Conservation (phyloP, 1,284 basidiomycete genomes). For the Veloporphyrellus conicus region DNA sequence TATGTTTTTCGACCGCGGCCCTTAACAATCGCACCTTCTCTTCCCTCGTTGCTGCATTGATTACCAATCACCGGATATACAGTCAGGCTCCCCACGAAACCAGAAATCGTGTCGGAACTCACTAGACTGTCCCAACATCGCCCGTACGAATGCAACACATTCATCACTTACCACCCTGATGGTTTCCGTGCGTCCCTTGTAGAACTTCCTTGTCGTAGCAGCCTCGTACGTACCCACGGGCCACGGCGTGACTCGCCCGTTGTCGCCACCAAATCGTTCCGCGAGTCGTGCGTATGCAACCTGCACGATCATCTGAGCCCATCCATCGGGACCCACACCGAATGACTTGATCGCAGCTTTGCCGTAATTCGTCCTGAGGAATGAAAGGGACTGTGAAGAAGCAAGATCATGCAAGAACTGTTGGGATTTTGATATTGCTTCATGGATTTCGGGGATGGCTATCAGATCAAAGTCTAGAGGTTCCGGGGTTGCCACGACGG, state of each 20-base stretch:
- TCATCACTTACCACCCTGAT: conserved; percentile 76
- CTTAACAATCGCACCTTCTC: conserved; percentile 58
- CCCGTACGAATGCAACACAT: conserved; percentile 66
- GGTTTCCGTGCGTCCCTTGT: conserved; percentile 85
- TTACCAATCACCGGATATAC: neutral
- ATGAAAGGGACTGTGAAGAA: conserved; percentile 62
- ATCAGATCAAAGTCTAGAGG: conserved; percentile 68
- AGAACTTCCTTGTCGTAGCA: conserved; percentile 78
- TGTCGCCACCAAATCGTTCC: conserved; percentile 30
- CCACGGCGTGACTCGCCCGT: conserved; percentile 36
- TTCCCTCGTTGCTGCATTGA: conserved; percentile 31
- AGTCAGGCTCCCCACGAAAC: neutral
- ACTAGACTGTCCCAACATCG: conserved; percentile 60
- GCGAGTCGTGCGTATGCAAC: conserved; percentile 74
- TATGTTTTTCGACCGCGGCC: conserved; percentile 67
- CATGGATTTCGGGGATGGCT: conserved; percentile 33
- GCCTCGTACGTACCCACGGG: conserved; percentile 81
- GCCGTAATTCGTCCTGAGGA: conserved; percentile 73
- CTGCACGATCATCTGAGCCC: conserved; percentile 88
- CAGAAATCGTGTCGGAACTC: conserved; percentile 4
- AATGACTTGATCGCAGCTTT: conserved; percentile 85
- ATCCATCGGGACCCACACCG: conserved; percentile 85
- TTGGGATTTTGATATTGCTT: conserved; percentile 56
- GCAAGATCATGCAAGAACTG: conserved; percentile 59
- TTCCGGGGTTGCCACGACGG: conserved; percentile 27